These are phyloP conservation scores for Asclepias syriaca DNA, from an alignment of 257 asterid genomes.

Conservation along the genomic window DNA sequence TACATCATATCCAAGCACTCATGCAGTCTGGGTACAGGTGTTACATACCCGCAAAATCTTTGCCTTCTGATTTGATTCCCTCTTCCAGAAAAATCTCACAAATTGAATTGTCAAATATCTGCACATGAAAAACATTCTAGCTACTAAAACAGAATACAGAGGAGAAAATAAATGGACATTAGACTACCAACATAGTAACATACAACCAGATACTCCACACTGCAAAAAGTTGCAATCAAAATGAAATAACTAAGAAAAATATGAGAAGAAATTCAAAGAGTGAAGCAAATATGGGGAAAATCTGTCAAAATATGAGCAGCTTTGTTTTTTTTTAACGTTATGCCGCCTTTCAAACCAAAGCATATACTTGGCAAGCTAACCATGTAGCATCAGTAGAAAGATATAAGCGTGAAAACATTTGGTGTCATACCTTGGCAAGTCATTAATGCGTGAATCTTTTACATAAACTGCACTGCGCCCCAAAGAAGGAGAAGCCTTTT, in stretches of 20 bases:
- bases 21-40: neutral
- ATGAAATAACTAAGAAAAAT: slow-evolving; percentile 15
- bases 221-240: neutral
- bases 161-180: neutral
- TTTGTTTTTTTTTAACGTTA: neutral
- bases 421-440: slow-evolving; percentile 75
- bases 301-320: neutral
- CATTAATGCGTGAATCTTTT: slow-evolving; percentile 86
- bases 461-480: slow-evolving; percentile 88
- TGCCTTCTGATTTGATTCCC: slow-evolving; percentile 99
- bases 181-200: neutral
- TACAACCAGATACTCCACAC: neutral
- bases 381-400: neutral
- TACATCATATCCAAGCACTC: neutral
- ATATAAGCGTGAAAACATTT: neutral
- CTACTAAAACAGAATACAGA: neutral
- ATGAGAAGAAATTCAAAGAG: slow-evolving; percentile 10
- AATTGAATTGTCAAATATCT: slow-evolving; percentile 94
- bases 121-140: slow-evolving; percentile 17
- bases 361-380: neutral
- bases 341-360: neutral
- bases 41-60: slow-evolving; percentile 87
- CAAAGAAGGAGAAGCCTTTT: slow-evolving; percentile 92
- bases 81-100: slow-evolving; percentile 98
- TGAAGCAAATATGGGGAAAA: neutral